These are phyloP conservation scores for Termitomyces sp. DNA, from an alignment of 768 basidiomycete genomes.

Conservation along the genomic window DNA sequence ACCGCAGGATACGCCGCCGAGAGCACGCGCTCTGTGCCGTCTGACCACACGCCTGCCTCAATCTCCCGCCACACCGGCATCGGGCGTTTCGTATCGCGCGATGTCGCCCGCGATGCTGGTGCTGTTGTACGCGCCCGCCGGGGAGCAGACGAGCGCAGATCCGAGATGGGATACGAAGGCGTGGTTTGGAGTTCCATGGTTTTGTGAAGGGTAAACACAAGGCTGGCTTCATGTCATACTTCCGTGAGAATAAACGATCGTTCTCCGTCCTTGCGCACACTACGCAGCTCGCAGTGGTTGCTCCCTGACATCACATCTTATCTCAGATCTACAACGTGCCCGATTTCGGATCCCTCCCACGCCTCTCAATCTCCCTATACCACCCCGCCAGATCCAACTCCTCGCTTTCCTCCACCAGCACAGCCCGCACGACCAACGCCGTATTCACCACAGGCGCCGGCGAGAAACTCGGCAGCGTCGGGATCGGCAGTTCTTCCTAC, in stretches of 20 bases:
- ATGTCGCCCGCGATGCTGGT: constrained; percentile 11
- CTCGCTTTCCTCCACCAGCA: constrained; percentile 39
- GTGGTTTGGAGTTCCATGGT: neutral
- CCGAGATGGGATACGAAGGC: constrained; percentile 30
- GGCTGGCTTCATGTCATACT: constrained; percentile 23
- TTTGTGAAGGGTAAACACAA: constrained; percentile 23
- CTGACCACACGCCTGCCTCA: constrained; percentile 32
- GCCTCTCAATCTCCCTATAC: constrained; percentile 27
- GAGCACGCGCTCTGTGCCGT: constrained; percentile 32
- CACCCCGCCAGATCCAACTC: constrained; percentile 46
- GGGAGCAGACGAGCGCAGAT: constrained; percentile 26
- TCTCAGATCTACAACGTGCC: constrained; percentile 21
- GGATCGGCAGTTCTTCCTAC: constrained; percentile 32
- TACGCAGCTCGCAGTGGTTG: too few relatives aligned
- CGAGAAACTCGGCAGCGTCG: constrained; percentile 34
- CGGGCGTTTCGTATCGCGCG: constrained; percentile 12
- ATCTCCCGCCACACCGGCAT: constrained; percentile 24
- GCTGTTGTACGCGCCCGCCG: neutral
- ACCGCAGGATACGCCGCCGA: constrained; percentile 46
- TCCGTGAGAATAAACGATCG: constrained; percentile 18
- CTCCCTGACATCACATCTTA: constrained; percentile 18
- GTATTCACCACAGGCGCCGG: constrained; percentile 35
- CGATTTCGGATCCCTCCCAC: constrained; percentile 15
- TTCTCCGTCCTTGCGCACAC: too few relatives aligned
- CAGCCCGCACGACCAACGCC: constrained; percentile 45